These are phyloP conservation scores for Stenogyne calaminthoides DNA, from an alignment of 305 asterid species.

Conservation along the genomic window DNA sequence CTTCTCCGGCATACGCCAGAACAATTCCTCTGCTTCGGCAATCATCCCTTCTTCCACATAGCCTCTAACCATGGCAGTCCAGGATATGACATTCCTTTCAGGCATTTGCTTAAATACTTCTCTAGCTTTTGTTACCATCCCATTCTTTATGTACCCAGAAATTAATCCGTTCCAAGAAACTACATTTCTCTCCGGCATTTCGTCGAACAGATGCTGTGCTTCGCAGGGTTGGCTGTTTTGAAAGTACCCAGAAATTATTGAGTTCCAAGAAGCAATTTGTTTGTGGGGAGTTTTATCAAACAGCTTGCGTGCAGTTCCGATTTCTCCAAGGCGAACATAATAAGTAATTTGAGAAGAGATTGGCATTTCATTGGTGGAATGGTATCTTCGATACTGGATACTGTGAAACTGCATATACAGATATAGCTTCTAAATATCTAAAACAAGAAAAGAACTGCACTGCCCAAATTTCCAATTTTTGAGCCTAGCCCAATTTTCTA, in stretches of 20 bases:
- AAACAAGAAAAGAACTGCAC: background rate
- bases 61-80: constrained; percentile 72
- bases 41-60: constrained; percentile 57
- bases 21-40: constrained; percentile 54
- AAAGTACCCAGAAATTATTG: constrained; percentile 58
- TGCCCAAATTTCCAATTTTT: constrained; percentile 9
- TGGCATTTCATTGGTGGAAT: constrained; percentile 30
- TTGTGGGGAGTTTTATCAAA: constrained; percentile 54
- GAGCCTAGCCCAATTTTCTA: background rate
- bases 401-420: constrained; percentile 29
- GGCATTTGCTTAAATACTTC: constrained; percentile 61
- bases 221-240: constrained; percentile 46
- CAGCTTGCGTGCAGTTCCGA: constrained; percentile 47
- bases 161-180: constrained; percentile 73
- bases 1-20: constrained; percentile 67
- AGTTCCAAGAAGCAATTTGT: constrained; percentile 59
- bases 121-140: constrained; percentile 58
- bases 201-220: constrained; percentile 50
- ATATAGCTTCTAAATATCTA: background rate
- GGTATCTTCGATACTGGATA: constrained; percentile 37
- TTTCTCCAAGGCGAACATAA: constrained; percentile 56
- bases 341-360: constrained; percentile 51
- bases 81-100: constrained; percentile 56
- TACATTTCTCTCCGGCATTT: constrained; percentile 59
- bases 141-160: constrained; percentile 62